Evolutionary conservation across 768 basidiomycete genomes (phyloP), one percentile per base, ranked within the genome.

Genomic region (Calvatia gigantea): DNA sequence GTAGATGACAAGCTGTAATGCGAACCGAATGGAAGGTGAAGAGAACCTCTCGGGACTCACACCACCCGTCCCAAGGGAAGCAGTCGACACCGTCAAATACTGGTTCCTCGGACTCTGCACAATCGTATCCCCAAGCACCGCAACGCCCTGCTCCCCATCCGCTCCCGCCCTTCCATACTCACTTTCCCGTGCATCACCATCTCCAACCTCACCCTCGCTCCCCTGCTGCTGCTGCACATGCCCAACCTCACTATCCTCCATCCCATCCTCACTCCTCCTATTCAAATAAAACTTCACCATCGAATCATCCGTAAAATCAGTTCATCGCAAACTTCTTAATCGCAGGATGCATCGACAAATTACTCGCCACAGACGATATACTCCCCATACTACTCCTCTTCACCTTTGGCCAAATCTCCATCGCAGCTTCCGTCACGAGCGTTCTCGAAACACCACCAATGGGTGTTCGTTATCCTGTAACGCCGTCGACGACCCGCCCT

Each of bases 261-360:
- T 70, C 14, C 68, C 66, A 6, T 70, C 67, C 51, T 75, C 70
- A 27, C 64, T 67, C 25, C 80, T 75, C 51, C 91, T 77, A 68
- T 98, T 94, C 60, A 98, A 70, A 71, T 97, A 99, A 70, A 98
- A 89, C 70, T 98, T 98, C 72, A 98, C 95, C 0, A 89, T 86
- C 3, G 94, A 94, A 66, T 98, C 97, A 62, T 99, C 97, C 39
- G 91, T 91, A 66, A 95, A 98, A 67, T 98, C 97, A 63, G n/a
- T 95, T 97, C 93, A 97, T 96, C 42, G 90, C 85, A 37, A 98
- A 74, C 67, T 90, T 91, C 65, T 84, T 87, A 70, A 98, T 99
- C 14, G 97, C 95, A 15, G 96, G 95, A 65, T 98, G 92, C 83
- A 91, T 87, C 3, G 89, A 91, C 25, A 98, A 77, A 65, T 95